phyloP scores from a whole-genome alignment of 2,329 filamentous ascomycete species.

The Geosmithia putterillii region DNA sequence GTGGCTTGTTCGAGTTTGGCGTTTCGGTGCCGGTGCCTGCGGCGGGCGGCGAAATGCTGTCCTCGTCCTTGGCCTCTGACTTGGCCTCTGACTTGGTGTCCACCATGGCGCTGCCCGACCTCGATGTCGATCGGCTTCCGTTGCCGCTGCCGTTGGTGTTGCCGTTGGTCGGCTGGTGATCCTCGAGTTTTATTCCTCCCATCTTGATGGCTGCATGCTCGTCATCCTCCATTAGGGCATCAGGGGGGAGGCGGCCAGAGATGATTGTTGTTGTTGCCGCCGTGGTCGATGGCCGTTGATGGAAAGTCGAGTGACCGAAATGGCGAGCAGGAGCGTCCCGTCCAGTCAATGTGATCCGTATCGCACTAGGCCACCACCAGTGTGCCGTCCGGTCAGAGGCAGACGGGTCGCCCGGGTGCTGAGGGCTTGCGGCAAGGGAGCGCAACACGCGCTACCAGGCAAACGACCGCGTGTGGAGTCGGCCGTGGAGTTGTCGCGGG shows the following conservation, averaged over 20 bases:
- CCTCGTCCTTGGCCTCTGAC: constrained; percentile 16
- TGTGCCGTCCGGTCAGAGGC: no score
- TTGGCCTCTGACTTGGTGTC: no score
- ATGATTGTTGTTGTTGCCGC: no score
- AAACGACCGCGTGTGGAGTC: background rate
- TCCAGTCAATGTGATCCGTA: no score
- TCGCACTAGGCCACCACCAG: no score
- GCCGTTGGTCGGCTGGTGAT: constrained; percentile 20
- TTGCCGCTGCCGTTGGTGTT: constrained; percentile 24
- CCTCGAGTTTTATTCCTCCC: constrained; percentile 31
- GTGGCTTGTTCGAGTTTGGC: constrained; percentile 44
- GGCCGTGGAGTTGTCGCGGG: no score
- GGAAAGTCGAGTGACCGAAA: background rate
- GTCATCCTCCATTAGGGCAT: constrained; percentile 26
- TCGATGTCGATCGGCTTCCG: no score
- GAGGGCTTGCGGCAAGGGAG: background rate
- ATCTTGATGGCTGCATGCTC: constrained; percentile 25
- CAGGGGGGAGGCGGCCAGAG: background rate
- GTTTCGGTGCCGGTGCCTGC: constrained; percentile 34
- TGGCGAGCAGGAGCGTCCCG: no score
- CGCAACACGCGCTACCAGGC: background rate
- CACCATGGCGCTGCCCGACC: no score
- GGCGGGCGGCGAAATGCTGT: constrained; percentile 25
- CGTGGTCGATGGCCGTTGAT: background rate
- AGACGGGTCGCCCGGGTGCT: no score